A percentile compares a stretch with the other conserved stretches of the same genome.
phyloP scores from a whole-genome alignment of 805 yeast species.

The Clavispora asparagi region DNA sequence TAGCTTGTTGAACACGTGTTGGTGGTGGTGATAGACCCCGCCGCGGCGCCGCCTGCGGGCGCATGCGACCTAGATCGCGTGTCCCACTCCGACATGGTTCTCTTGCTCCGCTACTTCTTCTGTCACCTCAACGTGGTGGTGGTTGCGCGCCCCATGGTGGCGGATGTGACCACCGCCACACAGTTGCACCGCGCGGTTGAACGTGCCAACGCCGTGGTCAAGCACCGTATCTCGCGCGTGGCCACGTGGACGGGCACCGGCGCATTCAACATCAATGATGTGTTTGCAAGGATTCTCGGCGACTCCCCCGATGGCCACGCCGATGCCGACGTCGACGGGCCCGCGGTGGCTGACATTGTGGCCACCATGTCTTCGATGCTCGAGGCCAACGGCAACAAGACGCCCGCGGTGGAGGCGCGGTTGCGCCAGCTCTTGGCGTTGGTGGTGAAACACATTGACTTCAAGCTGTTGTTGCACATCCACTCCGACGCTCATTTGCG shows the following conservation, averaged over 20 bases:
- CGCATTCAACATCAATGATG: constrained; percentile 16
- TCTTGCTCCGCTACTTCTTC: constrained; percentile 33
- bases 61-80: constrained; percentile 20
- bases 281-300: constrained; percentile 2
- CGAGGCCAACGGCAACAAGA: constrained; percentile 20
- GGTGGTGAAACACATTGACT: constrained; percentile 26
- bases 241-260: constrained; percentile 42
- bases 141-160: constrained; percentile 8
- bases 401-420: constrained; percentile 16
- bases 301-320: too few species aligned
- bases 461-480: constrained; percentile 22
- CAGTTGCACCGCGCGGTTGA: constrained; percentile 17
- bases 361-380: constrained; percentile 34
- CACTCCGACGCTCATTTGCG: constrained; percentile 20
- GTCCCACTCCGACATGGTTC: constrained; percentile 21
- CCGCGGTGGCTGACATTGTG: constrained; percentile 19
- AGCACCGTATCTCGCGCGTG: constrained; percentile 32
- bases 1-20: constrained; percentile 29
- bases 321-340: neutral
- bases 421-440: constrained; percentile 20
- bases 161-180: constrained; percentile 5
- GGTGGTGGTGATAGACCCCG: constrained; percentile 21
- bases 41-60: constrained; percentile 1
- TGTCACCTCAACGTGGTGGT: constrained; percentile 33
- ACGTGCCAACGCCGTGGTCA: constrained; percentile 20